A percentile compares a stretch with the other conserved stretches of the same genome.
Conservation (phyloP, 2,329 filamentous ascomycete species). For the Colletotrichum sp. region DNA sequence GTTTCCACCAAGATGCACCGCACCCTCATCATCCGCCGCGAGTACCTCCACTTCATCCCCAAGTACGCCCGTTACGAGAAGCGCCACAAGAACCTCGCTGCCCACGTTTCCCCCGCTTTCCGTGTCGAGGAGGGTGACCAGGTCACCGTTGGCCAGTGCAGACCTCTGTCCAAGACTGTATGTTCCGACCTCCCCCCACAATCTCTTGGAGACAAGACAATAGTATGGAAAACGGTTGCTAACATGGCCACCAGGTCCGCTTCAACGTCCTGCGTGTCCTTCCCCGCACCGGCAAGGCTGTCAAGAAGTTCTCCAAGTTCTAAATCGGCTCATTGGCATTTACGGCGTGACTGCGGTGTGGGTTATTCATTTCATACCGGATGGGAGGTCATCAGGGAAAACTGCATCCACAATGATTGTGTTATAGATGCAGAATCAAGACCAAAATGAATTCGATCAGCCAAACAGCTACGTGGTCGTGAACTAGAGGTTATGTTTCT, state of each 20-base stretch:
- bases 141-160: conserved; percentile 99
- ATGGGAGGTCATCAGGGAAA: conserved; percentile 26
- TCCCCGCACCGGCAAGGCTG: conserved; percentile 93
- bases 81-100: conserved; percentile 99
- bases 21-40: conserved; percentile 98
- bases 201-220: neutral
- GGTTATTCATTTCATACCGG: conserved; percentile 39
- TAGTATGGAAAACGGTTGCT: neutral
- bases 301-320: conserved; percentile 99
- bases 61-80: conserved; percentile 99
- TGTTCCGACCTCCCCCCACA: conserved; percentile 44
- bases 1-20: conserved; percentile 99
- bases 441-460: conserved; percentile 26
- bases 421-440: conserved; percentile 45
- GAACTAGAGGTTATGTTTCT: conserved; percentile 24
- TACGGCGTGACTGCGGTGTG: conserved; percentile 55
- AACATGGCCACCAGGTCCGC: conserved; percentile 70
- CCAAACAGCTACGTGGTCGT: conserved; percentile 42
- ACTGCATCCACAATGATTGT: conserved; percentile 40
- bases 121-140: conserved; percentile 99
- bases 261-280: conserved; percentile 99
- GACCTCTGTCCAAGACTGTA: conserved; percentile 99
- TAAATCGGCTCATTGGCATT: conserved; percentile 69
- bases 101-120: conserved; percentile 99
- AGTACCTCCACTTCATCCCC: conserved; percentile 99